These are phyloP conservation scores for Cryphonectria radicalis DNA, from an alignment of 2,329 filamentous ascomycete genomes.

Conservation along the genomic window DNA sequence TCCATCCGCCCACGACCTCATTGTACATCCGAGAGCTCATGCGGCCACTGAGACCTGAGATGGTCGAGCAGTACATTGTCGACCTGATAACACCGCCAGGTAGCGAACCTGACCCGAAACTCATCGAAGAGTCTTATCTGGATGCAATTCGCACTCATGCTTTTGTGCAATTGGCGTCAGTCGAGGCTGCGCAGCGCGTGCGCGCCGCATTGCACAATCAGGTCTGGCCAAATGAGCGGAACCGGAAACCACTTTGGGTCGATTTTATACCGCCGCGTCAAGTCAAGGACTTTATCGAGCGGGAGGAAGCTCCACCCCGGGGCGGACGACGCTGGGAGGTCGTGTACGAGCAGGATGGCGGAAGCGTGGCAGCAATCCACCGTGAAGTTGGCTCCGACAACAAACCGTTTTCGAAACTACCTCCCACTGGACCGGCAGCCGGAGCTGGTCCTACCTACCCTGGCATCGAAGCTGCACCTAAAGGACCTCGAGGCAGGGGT, in stretches of 20 bases:
- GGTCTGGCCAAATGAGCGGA: constrained; percentile 86
- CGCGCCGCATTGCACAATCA: constrained; percentile 76
- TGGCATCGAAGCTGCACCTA: constrained; percentile 36
- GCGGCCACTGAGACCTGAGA: constrained; percentile 75
- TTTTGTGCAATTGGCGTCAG: constrained; percentile 72
- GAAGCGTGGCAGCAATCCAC: constrained; percentile 61
- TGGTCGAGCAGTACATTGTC: constrained; percentile 70
- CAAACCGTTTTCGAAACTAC: constrained; percentile 29
- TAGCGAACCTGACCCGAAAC: constrained; percentile 53
- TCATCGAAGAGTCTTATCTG: constrained; percentile 73
- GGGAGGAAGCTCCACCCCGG: constrained; percentile 59
- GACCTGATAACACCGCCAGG: constrained; percentile 67
- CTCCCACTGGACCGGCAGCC: constrained; percentile 30
- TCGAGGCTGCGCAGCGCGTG: constrained; percentile 74
- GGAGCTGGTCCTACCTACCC: constrained; percentile 28
- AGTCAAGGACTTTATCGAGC: constrained; percentile 73
- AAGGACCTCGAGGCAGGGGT: constrained; percentile 35
- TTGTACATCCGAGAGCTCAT: constrained; percentile 92
- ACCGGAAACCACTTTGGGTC: constrained; percentile 81
- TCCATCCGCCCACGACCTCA: constrained; percentile 72
- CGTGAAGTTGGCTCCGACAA: constrained; percentile 49
- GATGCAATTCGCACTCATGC: constrained; percentile 89
- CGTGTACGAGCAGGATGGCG: constrained; percentile 63
- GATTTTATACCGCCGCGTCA: constrained; percentile 85
- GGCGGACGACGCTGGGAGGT: constrained; percentile 70